Conservation (phyloP, 2,329 filamentous ascomycete genomes). For the Phaeosphaeriaceae sp. region DNA sequence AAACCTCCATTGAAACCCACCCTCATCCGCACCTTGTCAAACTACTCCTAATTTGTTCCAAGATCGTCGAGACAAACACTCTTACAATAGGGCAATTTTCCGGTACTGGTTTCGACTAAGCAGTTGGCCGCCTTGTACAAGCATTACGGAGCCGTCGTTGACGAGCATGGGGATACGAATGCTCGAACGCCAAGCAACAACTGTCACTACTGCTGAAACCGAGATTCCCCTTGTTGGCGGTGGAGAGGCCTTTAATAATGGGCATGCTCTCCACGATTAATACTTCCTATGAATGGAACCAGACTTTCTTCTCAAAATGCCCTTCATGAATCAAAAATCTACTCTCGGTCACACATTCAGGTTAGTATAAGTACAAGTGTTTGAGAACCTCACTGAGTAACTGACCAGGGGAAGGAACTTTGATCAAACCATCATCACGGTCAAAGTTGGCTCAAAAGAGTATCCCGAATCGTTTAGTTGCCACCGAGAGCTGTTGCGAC, state of each 20-base stretch:
- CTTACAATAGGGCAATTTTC: conserved; percentile 6
- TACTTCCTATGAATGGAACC: conserved; percentile 36
- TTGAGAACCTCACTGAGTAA: not conserved
- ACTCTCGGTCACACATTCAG: conserved; percentile 46
- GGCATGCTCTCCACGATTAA: conserved; percentile 3
- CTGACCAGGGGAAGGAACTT: conserved; percentile 40
- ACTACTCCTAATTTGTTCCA: conserved; percentile 12
- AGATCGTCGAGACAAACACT: conserved; percentile 14
- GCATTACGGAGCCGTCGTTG: conserved; percentile 10
- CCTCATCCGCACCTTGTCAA: conserved; percentile 11
- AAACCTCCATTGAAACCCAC: conserved; percentile 25
- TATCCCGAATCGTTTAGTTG: conserved; percentile 43
- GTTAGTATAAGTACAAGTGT: conserved; percentile 14
- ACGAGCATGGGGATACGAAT: conserved; percentile 18
- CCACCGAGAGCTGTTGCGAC: conserved; percentile 40
- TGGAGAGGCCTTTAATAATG: conserved; percentile 13
- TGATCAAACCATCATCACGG: conserved; percentile 45
- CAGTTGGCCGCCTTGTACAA: conserved; percentile 8
- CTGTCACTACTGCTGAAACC: conserved; percentile 29
- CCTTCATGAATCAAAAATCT: conserved; percentile 42
- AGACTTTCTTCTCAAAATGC: conserved; percentile 46
- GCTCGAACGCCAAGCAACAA: conserved; percentile 31
- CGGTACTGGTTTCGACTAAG: conserved; percentile 23
- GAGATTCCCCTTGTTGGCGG: conserved; percentile 9
- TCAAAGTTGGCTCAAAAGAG: conserved; percentile 42